These are phyloP conservation scores for Botrytis hyacinthi DNA, from an alignment of 2,329 filamentous ascomycete genomes.

Conservation along the genomic window DNA sequence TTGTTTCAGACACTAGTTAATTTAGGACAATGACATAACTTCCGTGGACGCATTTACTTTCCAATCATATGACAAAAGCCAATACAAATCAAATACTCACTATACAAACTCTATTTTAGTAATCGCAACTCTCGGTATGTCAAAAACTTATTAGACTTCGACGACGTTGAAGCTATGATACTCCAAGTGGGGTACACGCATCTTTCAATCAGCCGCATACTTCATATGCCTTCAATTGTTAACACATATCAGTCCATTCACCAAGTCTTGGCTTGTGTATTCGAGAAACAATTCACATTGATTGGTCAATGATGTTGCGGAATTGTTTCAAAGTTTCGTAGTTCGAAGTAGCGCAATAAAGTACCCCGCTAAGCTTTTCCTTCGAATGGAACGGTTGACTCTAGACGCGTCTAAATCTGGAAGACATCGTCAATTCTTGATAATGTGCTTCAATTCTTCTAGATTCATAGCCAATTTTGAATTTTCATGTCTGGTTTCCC, in stretches of 20 bases:
- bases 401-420: neutral
- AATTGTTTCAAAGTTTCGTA: neutral
- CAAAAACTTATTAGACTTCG: neutral
- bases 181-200: neutral
- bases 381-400: neutral
- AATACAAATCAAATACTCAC: neutral
- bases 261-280: neutral
- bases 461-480: neutral
- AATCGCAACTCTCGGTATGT: neutral
- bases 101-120: neutral
- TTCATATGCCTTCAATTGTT: neutral
- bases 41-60: neutral
- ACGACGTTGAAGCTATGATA: neutral
- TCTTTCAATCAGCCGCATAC: neutral
- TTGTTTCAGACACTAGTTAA: neutral
- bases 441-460: fast-evolving
- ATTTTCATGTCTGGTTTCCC: too few species aligned
- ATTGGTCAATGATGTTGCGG: neutral
- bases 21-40: neutral
- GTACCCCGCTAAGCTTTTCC: neutral
- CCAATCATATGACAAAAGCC: neutral
- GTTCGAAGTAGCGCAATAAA: neutral
- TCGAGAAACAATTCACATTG: neutral
- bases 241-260: neutral
- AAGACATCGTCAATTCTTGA: neutral